phyloP scores from a whole-genome alignment of 73 alveolate species.

The Stentor coeruleus region DNA sequence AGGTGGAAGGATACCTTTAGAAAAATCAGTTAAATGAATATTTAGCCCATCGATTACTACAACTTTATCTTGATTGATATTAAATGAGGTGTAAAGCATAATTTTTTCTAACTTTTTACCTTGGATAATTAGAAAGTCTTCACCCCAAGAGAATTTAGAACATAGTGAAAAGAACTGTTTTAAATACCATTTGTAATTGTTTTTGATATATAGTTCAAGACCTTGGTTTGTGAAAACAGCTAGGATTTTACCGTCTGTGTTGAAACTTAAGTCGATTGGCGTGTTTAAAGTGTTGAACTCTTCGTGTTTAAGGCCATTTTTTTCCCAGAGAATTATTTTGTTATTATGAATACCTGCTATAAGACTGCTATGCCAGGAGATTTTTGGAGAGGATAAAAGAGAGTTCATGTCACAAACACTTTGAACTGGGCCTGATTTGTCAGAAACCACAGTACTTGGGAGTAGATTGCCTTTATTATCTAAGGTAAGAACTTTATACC shows the following conservation, averaged over 20 bases:
- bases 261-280: not conserved
- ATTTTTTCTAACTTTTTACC: not conserved
- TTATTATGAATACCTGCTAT: slow-evolving; percentile 80
- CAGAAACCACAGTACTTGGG: slow-evolving; percentile 95
- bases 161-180: slow-evolving; percentile 39
- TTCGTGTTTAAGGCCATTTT: slow-evolving; percentile 95
- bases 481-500: slow-evolving; percentile 83
- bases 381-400: slow-evolving; percentile 51
- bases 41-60: slow-evolving; percentile 29
- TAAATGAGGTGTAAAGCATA: not conserved
- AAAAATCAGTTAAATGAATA: slow-evolving; percentile 33
- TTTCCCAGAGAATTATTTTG: slow-evolving; percentile 92
- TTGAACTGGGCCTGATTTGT: slow-evolving; percentile 50
- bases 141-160: not conserved
- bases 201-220: slow-evolving; percentile 43
- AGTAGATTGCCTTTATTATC: slow-evolving; percentile 70
- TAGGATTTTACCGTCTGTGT: slow-evolving; percentile 37
- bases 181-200: slow-evolving; percentile 73
- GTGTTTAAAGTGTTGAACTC: slow-evolving; percentile 64
- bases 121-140: slow-evolving; percentile 1
- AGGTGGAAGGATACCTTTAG: slow-evolving; percentile 46
- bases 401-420: slow-evolving; percentile 56
- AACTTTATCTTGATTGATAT: not conserved
- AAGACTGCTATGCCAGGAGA: slow-evolving; percentile 84
- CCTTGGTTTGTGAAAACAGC: slow-evolving; percentile 25